Evolutionary conservation across 768 basidiomycete genomes (phyloP).

Genomic region (Bullera alba): DNA sequence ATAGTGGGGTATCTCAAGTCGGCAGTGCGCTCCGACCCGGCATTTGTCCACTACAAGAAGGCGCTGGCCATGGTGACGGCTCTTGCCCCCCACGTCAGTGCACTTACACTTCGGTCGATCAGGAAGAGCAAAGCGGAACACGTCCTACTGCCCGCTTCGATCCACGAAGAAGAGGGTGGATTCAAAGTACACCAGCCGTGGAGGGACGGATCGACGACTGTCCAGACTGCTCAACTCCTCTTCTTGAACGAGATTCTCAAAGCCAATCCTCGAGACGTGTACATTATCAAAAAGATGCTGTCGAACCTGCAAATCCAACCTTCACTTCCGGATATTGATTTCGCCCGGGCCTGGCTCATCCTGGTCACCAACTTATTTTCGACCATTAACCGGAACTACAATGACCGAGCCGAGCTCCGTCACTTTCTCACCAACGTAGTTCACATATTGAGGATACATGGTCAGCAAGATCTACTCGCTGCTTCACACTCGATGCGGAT

Average conservation of each 20-base stretch:
- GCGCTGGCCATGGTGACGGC: slow-evolving; percentile 20
- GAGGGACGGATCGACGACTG: slow-evolving; percentile 18
- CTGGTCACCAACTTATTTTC: slow-evolving; percentile 23
- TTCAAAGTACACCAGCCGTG: slow-evolving; percentile 36
- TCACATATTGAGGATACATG: slow-evolving; percentile 19
- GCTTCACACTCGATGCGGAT: slow-evolving; percentile 26
- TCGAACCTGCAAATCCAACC: slow-evolving; percentile 32
- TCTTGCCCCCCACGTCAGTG: slow-evolving; percentile 13
- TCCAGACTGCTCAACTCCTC: slow-evolving; percentile 31
- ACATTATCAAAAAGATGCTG: slow-evolving; percentile 37
- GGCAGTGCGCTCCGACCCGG: slow-evolving; percentile 6
- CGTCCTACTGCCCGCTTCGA: slow-evolving; percentile 34
- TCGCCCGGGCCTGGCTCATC: slow-evolving; percentile 31
- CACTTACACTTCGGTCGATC: slow-evolving; percentile 30
- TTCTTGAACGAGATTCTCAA: slow-evolving; percentile 18
- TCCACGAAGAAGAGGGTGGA: slow-evolving; percentile 35
- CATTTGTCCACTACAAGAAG: slow-evolving; percentile 7
- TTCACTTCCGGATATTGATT: slow-evolving; percentile 17
- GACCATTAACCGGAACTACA: slow-evolving; percentile 33
- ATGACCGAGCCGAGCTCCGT: slow-evolving; percentile 34
- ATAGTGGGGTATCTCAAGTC: slow-evolving; percentile 28
- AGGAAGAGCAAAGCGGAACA: slow-evolving; percentile 33
- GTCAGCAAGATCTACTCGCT: slow-evolving; percentile 17
- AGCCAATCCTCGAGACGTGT: slow-evolving; percentile 32
- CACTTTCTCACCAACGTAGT: slow-evolving; percentile 27